These are phyloP conservation scores for Colletotrichum navitas DNA, from an alignment of 2,329 filamentous ascomycete genomes.

Conservation along the genomic window DNA sequence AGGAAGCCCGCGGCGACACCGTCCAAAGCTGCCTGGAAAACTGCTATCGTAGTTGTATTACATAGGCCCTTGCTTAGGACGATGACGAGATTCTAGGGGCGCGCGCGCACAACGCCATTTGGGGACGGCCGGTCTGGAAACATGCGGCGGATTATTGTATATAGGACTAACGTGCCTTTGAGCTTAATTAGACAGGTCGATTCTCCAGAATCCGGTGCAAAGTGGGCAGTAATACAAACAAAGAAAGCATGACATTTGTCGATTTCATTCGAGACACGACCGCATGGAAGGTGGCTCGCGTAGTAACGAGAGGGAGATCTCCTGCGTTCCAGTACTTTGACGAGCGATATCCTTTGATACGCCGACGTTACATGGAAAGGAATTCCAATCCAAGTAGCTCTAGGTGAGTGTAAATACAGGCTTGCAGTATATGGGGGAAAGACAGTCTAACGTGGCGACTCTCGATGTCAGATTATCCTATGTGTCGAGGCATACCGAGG, in stretches of 20 bases:
- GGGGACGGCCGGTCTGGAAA: neutral
- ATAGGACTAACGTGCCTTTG: constrained; percentile 8
- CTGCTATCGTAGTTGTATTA: neutral
- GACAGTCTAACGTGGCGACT: neutral
- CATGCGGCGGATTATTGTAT: neutral
- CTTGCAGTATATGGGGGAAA: neutral
- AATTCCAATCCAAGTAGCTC: neutral
- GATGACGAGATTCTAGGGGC: constrained; percentile 7
- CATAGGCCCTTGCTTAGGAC: neutral
- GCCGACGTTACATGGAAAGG: constrained; percentile 22
- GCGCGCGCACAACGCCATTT: neutral
- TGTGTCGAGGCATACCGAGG: constrained; percentile 16
- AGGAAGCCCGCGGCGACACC: neutral
- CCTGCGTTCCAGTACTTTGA: constrained; percentile 37
- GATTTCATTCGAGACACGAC: constrained; percentile 36
- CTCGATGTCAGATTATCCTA: neutral
- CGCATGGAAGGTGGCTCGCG: constrained; percentile 27
- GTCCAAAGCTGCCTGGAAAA: neutral
- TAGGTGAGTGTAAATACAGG: neutral
- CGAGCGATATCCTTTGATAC: constrained; percentile 27
- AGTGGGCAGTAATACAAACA: neutral
- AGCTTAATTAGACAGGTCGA: neutral
- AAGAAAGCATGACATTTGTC: constrained; percentile 26
- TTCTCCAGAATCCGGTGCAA: neutral
- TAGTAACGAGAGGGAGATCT: constrained; percentile 17